Evolutionary conservation across 352 stramenopile genomes (phyloP).

Genomic region (Globisporangium lucens): DNA sequence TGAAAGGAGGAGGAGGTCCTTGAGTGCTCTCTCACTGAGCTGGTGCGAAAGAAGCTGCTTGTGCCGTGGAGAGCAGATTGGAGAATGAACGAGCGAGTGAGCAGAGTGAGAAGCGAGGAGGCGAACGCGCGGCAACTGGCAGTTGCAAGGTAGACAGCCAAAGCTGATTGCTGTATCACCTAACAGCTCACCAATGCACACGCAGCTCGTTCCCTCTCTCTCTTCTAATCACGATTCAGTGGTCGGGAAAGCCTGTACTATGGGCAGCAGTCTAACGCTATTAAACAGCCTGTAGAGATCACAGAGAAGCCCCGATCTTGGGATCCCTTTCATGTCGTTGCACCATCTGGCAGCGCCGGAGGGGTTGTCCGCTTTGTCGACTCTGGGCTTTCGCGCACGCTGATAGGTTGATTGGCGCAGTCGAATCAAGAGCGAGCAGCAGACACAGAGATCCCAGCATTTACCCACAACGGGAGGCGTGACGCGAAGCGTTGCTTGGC

Average conservation of each 20-base stretch:
- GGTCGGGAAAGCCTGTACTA: slow-evolving; percentile 1
- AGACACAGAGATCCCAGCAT: neutral
- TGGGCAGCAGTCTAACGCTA: neutral
- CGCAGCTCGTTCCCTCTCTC: neutral
- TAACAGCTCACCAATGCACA: neutral
- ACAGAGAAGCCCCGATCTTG: neutral
- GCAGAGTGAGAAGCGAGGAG: neutral
- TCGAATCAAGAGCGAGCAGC: neutral
- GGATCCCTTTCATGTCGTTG: neutral
- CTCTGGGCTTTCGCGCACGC: neutral
- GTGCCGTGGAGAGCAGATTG: slow-evolving; percentile 9
- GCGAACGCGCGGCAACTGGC: neutral
- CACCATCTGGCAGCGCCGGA: neutral
- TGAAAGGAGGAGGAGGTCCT: neutral
- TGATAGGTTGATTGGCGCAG: slow-evolving; percentile 1
- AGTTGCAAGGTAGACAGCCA: neutral
- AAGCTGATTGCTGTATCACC: neutral
- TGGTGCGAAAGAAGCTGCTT: neutral
- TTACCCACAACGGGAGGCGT: neutral
- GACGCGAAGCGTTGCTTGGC: slow-evolving; percentile 2
- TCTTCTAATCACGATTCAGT: slow-evolving; percentile 4
- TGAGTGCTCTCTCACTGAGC: neutral
- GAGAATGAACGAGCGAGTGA: slow-evolving; percentile 1
- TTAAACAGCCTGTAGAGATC: neutral
- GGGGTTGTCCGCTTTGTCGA: neutral